Percentiles rank a stretch among this genome's conserved stretches.
Evolutionary conservation across 2,329 filamentous ascomycete species (phyloP).

Genomic region (Alternaria postmessia): DNA sequence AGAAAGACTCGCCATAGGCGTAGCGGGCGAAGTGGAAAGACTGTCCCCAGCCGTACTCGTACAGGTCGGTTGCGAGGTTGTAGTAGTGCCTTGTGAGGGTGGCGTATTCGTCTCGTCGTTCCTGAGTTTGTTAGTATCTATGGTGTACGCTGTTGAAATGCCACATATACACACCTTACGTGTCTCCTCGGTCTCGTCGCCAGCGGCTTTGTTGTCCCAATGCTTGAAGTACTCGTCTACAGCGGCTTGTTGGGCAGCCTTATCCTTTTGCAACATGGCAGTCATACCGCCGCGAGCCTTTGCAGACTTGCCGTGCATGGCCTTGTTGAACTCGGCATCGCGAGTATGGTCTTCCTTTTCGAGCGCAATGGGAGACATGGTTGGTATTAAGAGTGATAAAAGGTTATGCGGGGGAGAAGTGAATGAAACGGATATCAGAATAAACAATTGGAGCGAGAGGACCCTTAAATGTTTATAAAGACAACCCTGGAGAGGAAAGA

Average conservation of each 20-base stretch:
- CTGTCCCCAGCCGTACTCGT: conserved; percentile 96
- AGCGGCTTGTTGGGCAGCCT: conserved; percentile 78
- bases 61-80: conserved; percentile 93
- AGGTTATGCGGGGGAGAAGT: conserved; percentile 4
- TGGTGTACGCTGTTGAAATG: not conserved
- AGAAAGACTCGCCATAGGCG: conserved; percentile 83
- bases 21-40: conserved; percentile 99
- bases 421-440: conserved; percentile 8
- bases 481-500: conserved; percentile 31
- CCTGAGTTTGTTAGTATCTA: conserved; percentile 58
- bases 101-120: conserved; percentile 86
- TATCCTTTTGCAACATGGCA: conserved; percentile 87
- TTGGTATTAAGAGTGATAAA: conserved; percentile 27
- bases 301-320: conserved; percentile 79
- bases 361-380: conserved; percentile 66
- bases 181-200: conserved; percentile 81
- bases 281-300: conserved; percentile 75
- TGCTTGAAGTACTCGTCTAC: conserved; percentile 96
- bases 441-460: conserved; percentile 26
- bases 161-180: conserved; percentile 67
- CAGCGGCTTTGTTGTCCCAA: conserved; percentile 84
- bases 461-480: conserved; percentile 24
- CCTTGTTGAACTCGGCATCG: conserved; percentile 91
- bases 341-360: conserved; percentile 84
- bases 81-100: conserved; percentile 96